Evolutionary conservation across 2,329 filamentous ascomycete genomes (phyloP).

Genomic region (Fonsecaea nubica): DNA sequence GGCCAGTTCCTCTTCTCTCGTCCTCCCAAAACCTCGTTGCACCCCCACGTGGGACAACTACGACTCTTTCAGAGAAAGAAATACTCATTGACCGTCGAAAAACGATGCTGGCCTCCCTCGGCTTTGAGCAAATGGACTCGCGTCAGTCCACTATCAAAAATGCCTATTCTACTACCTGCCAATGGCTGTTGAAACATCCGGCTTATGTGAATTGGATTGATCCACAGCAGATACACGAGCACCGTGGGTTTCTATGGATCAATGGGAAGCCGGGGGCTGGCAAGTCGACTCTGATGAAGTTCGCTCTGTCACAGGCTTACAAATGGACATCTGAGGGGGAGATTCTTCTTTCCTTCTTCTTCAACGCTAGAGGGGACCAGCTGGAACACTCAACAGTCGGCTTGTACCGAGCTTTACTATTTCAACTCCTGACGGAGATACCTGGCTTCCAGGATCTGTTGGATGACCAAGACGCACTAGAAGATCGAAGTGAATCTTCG

Average conservation of each 20-base stretch:
- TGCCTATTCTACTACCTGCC: conserved; percentile 50
- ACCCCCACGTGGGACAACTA: background rate
- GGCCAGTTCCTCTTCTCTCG: conserved; percentile 5
- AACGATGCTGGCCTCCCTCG: conserved; percentile 43
- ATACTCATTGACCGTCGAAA: conserved; percentile 23
- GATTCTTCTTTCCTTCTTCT: conserved; percentile 56
- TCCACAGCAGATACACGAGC: conserved; percentile 27
- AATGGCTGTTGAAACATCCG: conserved; percentile 50
- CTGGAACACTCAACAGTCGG: conserved; percentile 57
- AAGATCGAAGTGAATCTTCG: conserved; percentile 24
- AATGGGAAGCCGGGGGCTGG: conserved; percentile 52
- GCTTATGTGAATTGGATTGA: conserved; percentile 52
- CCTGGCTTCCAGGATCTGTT: conserved; percentile 48
- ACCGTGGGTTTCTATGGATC: conserved; percentile 47
- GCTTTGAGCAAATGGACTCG: conserved; percentile 51
- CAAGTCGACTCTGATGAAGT: conserved; percentile 58
- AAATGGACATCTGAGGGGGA: conserved; percentile 31
- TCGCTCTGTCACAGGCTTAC: conserved; percentile 39
- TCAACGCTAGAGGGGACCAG: conserved; percentile 54
- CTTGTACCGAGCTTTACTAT: conserved; percentile 59
- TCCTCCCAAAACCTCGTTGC: background rate
- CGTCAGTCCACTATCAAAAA: conserved; percentile 48
- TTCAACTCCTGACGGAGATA: conserved; percentile 52
- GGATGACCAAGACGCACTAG: background rate
- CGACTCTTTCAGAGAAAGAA: background rate